Evolutionary conservation across 495 filamentous ascomycete species (phyloP).

Genomic region (Apiosordaria backusii): DNA sequence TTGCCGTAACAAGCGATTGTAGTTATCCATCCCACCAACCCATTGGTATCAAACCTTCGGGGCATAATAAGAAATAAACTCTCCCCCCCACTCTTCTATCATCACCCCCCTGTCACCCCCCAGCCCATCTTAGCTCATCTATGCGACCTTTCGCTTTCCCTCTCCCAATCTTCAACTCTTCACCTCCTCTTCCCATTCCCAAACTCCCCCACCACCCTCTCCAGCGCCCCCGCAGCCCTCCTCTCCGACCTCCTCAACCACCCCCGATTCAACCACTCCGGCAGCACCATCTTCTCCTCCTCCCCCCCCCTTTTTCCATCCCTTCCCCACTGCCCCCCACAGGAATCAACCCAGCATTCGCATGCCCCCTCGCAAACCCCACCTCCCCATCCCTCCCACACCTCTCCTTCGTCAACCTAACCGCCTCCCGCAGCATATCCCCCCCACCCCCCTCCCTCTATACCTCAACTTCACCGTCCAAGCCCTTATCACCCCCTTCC

Average conservation of each 20-base stretch:
- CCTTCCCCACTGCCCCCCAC: constrained; percentile 56
- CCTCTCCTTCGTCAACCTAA: constrained; percentile 53
- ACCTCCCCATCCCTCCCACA: constrained; percentile 56
- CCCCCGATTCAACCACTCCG: constrained; percentile 54
- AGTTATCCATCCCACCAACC: too few species aligned
- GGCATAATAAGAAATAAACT: too few species aligned
- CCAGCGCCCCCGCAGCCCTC: constrained; percentile 49
- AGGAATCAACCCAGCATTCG: constrained; percentile 48
- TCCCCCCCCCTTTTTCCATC: constrained; percentile 66
- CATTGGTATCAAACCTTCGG: too few species aligned
- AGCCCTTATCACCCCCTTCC: constrained; percentile 59
- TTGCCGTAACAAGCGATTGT: too few species aligned
- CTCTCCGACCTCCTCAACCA: constrained; percentile 55
- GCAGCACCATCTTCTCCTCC: constrained; percentile 59
- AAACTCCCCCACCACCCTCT: constrained; percentile 43
- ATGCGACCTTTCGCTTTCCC: background rate
- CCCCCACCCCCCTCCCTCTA: constrained; percentile 64
- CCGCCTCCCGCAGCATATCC: constrained; percentile 64
- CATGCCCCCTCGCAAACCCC: constrained; percentile 66
- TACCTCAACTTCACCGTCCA: constrained; percentile 71
- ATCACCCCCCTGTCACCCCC: background rate
- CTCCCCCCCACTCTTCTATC: too few species aligned
- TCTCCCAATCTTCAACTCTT: background rate
- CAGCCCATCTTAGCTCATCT: too few species aligned
- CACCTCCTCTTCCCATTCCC: constrained; percentile 38